These are phyloP conservation scores for Quillaja saponaria DNA, from an alignment of 306 rosid species.

Conservation along the genomic window DNA sequence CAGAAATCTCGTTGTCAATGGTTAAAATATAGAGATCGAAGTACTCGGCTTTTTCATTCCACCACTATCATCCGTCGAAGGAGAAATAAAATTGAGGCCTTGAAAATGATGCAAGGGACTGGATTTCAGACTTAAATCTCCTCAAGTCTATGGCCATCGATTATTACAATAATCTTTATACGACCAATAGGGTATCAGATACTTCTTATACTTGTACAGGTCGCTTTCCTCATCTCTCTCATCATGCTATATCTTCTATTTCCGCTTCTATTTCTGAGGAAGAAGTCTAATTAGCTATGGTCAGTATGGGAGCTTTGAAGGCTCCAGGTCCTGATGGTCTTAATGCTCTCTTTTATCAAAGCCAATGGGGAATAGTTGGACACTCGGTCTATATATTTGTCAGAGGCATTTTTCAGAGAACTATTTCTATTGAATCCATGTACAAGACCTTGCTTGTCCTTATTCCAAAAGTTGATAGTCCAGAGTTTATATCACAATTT, in stretches of 20 bases:
- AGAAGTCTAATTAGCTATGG: background rate
- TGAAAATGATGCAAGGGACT: background rate
- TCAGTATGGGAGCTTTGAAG: background rate
- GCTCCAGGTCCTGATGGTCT: background rate
- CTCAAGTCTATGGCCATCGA: too few relatives aligned
- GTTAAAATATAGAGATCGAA: background rate
- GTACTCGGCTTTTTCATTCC: background rate
- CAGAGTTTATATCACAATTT: background rate
- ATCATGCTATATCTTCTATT: too few relatives aligned
- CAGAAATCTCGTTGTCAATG: background rate
- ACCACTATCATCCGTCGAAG: background rate
- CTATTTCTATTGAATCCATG: background rate
- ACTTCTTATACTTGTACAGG: too few relatives aligned
- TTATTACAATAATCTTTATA: too few relatives aligned
- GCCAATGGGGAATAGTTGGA: background rate
- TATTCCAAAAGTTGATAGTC: background rate
- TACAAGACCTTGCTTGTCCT: background rate
- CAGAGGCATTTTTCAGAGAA: background rate
- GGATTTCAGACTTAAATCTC: background rate
- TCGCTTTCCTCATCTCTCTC: too few relatives aligned
- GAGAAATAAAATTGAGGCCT: background rate
- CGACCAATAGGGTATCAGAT: too few relatives aligned
- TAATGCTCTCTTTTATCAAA: background rate
- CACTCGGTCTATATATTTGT: background rate
- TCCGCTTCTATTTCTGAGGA: background rate